Percentiles rank a stretch among this genome's conserved stretches.
These are phyloP conservation scores for Lachnellula subtilissima DNA, from an alignment of 2,329 filamentous ascomycete species.

Conservation along the genomic window DNA sequence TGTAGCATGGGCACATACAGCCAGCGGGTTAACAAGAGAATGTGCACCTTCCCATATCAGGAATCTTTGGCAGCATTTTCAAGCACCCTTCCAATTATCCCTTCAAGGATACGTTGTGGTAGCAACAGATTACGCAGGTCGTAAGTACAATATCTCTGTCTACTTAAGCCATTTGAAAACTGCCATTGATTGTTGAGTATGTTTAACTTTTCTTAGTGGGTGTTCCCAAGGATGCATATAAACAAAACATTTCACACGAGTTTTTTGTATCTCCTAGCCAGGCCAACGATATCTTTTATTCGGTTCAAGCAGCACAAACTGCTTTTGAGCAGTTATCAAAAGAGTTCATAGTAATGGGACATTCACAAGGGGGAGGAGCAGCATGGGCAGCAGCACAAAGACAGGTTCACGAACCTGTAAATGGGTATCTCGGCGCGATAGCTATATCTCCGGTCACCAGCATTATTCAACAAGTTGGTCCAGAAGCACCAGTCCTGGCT, in stretches of 20 bases:
- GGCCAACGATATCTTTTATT: conserved; percentile 41
- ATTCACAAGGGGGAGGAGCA: conserved; percentile 43
- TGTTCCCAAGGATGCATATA: conserved; percentile 32
- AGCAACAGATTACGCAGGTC: conserved; percentile 42
- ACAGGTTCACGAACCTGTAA: conserved; percentile 1
- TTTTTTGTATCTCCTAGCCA: conserved; percentile 36
- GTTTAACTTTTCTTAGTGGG: conserved; percentile 28
- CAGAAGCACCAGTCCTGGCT: background rate
- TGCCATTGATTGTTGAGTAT: no score
- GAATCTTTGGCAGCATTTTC: conserved; percentile 38
- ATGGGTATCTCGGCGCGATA: conserved; percentile 11
- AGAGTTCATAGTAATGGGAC: conserved; percentile 43
- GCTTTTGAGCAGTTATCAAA: conserved; percentile 36
- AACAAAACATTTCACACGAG: conserved; percentile 35
- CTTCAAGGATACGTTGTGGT: conserved; percentile 41
- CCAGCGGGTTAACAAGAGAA: no score
- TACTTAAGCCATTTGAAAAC: no score
- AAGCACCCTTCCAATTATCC: conserved; percentile 37
- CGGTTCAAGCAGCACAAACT: conserved; percentile 37
- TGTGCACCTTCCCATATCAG: conserved; percentile 39
- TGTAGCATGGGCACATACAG: no score
- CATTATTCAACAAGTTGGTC: background rate
- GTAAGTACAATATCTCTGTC: no score
- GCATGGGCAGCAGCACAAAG: conserved; percentile 38
- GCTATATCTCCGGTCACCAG: conserved; percentile 3